phyloP scores from a whole-genome alignment of 495 filamentous ascomycete genomes.

The Articulospora tetracladia region DNA sequence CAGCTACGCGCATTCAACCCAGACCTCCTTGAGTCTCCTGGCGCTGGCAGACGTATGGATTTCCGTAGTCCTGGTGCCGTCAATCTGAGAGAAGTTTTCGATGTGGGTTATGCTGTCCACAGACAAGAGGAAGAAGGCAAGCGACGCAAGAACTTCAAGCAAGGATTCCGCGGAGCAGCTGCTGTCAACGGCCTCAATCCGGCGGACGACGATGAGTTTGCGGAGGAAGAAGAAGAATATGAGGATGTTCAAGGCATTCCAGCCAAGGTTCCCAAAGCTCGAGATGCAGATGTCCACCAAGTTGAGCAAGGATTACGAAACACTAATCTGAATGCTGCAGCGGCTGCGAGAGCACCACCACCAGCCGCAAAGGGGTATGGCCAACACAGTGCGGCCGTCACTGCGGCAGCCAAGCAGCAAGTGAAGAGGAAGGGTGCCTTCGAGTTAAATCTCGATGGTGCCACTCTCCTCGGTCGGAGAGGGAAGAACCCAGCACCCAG shows the following conservation, averaged over 20 bases:
- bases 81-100: conserved; percentile 94
- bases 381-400: conserved; percentile 72
- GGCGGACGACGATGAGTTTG: conserved; percentile 54
- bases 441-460: conserved; percentile 85
- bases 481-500: conserved; percentile 43
- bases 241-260: conserved; percentile 48
- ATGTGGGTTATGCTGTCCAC: conserved; percentile 95
- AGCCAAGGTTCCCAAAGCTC: conserved; percentile 65
- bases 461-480: conserved; percentile 80
- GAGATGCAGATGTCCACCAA: conserved; percentile 61
- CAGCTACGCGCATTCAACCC: conserved; percentile 48
- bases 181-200: conserved; percentile 68
- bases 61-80: conserved; percentile 95
- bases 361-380: conserved; percentile 68
- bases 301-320: conserved; percentile 83
- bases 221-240: conserved; percentile 49
- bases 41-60: conserved; percentile 64
- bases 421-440: conserved; percentile 70
- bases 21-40: conserved; percentile 51
- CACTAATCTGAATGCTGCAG: conserved; percentile 64
- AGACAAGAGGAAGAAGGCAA: conserved; percentile 95
- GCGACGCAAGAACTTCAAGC: conserved; percentile 72
- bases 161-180: conserved; percentile 56
- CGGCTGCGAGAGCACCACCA: conserved; percentile 32
- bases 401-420: conserved; percentile 74